Percentiles rank a stretch among this genome's conserved stretches.
Conservation (phyloP, 495 filamentous ascomycete genomes). For the Aspergillus sparsus region DNA sequence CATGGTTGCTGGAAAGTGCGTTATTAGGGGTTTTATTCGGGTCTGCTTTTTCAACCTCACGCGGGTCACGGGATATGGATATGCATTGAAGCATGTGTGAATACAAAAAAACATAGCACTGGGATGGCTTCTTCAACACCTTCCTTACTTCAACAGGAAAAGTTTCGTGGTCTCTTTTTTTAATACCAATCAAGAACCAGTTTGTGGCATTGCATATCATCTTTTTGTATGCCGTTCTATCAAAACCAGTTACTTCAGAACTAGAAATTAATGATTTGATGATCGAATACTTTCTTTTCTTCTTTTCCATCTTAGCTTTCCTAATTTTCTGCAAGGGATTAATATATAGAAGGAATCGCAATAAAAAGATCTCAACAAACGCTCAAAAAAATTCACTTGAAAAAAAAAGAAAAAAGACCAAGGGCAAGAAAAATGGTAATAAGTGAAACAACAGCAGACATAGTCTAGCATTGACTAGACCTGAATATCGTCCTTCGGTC, state of each 20-base stretch:
- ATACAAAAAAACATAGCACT: slow-evolving; percentile 33
- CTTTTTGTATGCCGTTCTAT: slow-evolving; percentile 1
- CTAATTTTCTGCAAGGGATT: too few species aligned
- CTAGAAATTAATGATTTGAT: slow-evolving; percentile 25
- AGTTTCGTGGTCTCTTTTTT: slow-evolving; percentile 28
- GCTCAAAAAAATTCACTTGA: too few species aligned
- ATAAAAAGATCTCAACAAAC: too few species aligned
- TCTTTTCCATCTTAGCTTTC: too few species aligned
- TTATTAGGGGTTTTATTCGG: slow-evolving; percentile 46
- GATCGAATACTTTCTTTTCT: not conserved
- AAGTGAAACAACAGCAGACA: too few species aligned
- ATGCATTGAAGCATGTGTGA: slow-evolving; percentile 34
- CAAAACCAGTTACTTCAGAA: slow-evolving; percentile 3
- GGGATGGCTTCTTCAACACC: slow-evolving; percentile 44
- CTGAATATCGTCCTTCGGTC: not conserved
- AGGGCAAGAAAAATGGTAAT: too few species aligned
- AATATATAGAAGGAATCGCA: too few species aligned
- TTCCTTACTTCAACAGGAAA: slow-evolving; percentile 38
- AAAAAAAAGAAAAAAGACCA: too few species aligned
- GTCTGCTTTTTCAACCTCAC: slow-evolving; percentile 55
- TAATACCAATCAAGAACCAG: not conserved
- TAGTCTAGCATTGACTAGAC: not conserved
- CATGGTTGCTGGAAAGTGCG: slow-evolving; percentile 35
- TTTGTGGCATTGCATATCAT: not conserved
- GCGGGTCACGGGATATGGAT: slow-evolving; percentile 47